phyloP scores from a whole-genome alignment of 164 flowering plant species.

The Nelumbo lutea region DNA sequence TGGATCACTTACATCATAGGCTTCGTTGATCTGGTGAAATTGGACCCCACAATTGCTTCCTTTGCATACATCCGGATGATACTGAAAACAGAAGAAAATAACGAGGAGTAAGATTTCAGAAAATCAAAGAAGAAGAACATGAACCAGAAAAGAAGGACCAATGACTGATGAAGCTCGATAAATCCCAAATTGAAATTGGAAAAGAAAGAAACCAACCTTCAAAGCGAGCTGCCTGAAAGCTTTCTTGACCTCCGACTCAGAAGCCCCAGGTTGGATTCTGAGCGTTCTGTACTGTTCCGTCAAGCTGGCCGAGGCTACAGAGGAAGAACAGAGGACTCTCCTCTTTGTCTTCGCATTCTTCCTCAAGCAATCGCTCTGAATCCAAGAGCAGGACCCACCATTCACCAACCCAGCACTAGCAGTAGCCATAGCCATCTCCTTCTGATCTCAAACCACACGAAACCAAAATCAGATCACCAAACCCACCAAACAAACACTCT shows the following conservation, averaged over 20 bases:
- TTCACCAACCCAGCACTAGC: neutral
- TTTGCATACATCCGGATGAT: constrained; percentile 97
- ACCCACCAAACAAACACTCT: neutral
- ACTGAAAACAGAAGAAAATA: constrained; percentile 42
- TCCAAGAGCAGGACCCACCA: neutral
- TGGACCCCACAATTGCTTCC: constrained; percentile 71
- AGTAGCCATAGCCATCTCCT: neutral
- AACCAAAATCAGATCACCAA: neutral
- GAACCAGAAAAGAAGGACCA: too few relatives aligned
- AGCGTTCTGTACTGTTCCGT: constrained; percentile 63
- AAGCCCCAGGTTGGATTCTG: constrained; percentile 62
- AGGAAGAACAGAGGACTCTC: constrained; percentile 1
- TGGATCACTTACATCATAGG: constrained; percentile 63
- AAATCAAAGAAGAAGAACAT: neutral
- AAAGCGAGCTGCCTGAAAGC: constrained; percentile 82
- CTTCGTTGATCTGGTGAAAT: constrained; percentile 80
- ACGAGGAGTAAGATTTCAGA: neutral
- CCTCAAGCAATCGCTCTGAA: neutral
- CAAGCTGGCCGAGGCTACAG: constrained; percentile 5
- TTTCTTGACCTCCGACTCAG: constrained; percentile 78
- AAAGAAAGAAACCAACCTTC: constrained; percentile 34
- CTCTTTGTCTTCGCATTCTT: neutral
- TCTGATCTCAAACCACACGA: neutral
- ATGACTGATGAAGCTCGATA: too few relatives aligned
- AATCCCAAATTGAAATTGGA: too few relatives aligned